Conservation (phyloP, 176 grass and related monocot genomes). For the Phragmites australis region DNA sequence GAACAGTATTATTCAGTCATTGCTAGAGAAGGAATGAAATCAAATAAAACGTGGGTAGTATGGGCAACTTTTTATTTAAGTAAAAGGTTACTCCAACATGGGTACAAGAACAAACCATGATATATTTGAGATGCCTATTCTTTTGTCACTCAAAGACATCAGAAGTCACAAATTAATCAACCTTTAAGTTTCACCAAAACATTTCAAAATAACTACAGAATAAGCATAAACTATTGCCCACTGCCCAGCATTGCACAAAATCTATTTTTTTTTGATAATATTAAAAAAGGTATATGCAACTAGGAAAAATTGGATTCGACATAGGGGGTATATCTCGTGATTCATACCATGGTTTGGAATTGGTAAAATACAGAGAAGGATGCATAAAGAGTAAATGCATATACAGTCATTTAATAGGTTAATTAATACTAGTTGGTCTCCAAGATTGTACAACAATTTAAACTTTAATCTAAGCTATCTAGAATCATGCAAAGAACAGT, state of each 20-base stretch:
- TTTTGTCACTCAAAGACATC: constrained; percentile 11
- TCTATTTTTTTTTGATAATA: too few species aligned
- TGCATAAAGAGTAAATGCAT: neutral
- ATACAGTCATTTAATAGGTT: neutral
- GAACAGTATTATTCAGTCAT: neutral
- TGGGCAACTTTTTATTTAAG: neutral
- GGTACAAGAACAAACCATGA: neutral
- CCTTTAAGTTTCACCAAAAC: neutral
- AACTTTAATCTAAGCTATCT: neutral
- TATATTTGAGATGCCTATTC: neutral
- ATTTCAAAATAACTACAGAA: neutral
- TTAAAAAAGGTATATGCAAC: neutral
- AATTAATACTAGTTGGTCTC: constrained; percentile 3
- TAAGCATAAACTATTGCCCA: neutral
- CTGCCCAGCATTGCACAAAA: neutral
- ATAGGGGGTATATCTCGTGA: neutral
- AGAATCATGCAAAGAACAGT: neutral
- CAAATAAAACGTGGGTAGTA: neutral
- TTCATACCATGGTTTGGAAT: neutral
- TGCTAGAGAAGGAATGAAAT: neutral
- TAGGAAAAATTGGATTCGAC: neutral
- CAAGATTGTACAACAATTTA: neutral
- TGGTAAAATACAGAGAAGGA: neutral
- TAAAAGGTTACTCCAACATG: neutral
- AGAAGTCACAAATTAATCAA: neutral